These are phyloP conservation scores for Babesia bovis DNA, from an alignment of 169 alveolate genomes.

Conservation along the genomic window DNA sequence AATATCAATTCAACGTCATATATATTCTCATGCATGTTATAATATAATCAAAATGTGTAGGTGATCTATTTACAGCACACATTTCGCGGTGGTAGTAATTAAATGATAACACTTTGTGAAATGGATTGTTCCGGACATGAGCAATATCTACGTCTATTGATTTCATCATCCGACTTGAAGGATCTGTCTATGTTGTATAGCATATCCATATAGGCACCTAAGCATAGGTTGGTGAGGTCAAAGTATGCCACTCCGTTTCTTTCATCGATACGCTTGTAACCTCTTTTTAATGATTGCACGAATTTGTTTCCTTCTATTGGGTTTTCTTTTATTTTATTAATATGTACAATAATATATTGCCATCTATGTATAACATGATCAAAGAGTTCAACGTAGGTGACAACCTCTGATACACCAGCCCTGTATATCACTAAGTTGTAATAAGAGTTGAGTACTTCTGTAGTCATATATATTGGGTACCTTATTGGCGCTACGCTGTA, in stretches of 20 bases:
- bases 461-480: background rate
- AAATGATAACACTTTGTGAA: no score
- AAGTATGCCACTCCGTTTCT: background rate
- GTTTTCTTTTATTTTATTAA: background rate
- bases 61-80: no score
- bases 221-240: background rate
- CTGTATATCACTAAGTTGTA: background rate
- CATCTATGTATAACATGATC: background rate
- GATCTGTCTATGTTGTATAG: background rate
- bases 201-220: background rate
- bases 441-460: background rate
- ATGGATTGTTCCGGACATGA: no score
- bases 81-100: no score
- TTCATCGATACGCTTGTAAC: background rate
- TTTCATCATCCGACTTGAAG: no score
- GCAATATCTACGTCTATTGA: no score
- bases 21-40: no score
- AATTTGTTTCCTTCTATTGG: background rate
- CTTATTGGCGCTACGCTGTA: background rate
- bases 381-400: background rate
- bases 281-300: background rate
- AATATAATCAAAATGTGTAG: no score
- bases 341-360: slow-evolving; percentile 6
- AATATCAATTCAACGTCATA: no score
- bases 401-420: background rate